A percentile compares a stretch with the other conserved stretches of the same genome.
These are phyloP conservation scores for Saturnispora sekii DNA, from an alignment of 805 yeast species.

Conservation along the genomic window DNA sequence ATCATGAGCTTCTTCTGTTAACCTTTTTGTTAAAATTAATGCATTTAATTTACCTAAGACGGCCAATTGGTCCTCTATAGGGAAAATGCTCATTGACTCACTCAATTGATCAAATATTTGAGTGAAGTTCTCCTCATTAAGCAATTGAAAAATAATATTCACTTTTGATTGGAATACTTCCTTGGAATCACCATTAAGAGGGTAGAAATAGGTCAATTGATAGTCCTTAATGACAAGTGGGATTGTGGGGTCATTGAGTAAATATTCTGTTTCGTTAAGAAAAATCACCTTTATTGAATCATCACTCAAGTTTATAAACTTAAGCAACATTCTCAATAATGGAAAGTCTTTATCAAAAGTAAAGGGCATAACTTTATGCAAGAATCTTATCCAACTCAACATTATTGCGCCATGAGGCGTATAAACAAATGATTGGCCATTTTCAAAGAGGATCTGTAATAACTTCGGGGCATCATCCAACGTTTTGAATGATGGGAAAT, in stretches of 20 bases:
- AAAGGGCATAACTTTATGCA: constrained; percentile 50
- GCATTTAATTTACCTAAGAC: constrained; percentile 48
- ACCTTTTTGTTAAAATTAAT: constrained; percentile 10
- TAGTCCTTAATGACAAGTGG: constrained; percentile 18
- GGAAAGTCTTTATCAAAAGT: constrained; percentile 32
- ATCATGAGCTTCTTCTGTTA: constrained; percentile 38
- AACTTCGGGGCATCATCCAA: constrained; percentile 30
- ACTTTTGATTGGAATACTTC: constrained; percentile 44
- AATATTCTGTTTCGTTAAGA: constrained; percentile 17
- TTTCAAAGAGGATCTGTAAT: constrained; percentile 40
- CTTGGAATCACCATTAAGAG: not conserved
- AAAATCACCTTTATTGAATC: constrained; percentile 6
- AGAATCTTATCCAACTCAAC: constrained; percentile 48
- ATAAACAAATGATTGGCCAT: constrained; percentile 36
- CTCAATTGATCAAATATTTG: constrained; percentile 53
- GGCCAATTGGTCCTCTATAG: constrained; percentile 26
- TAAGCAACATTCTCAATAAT: constrained; percentile 41
- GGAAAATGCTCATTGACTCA: constrained; percentile 33
- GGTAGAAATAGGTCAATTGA: constrained; percentile 18
- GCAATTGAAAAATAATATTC: constrained; percentile 48
- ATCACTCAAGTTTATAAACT: constrained; percentile 10
- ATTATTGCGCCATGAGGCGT: constrained; percentile 52
- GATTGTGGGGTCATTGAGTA: not conserved
- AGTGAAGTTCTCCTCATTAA: constrained; percentile 42
- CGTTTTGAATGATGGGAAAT: constrained; percentile 29